These are phyloP conservation scores for Toxicodendron radicans DNA, from an alignment of 345 rosid species.

Conservation along the genomic window DNA sequence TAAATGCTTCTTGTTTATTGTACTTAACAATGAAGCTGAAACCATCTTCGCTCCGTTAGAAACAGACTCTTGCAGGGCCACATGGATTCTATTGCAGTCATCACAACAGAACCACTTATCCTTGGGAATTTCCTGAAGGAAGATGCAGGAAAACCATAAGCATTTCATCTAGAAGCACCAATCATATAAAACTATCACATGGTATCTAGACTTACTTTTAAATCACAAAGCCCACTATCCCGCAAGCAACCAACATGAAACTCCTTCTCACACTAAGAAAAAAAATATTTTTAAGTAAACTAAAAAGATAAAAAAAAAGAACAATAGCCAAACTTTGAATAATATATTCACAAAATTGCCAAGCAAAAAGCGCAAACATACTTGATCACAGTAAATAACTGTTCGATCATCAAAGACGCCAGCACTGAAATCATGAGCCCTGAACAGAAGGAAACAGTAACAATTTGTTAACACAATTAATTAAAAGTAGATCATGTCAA, in stretches of 20 bases:
- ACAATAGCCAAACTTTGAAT: not conserved
- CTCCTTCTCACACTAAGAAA: slow-evolving; percentile 91
- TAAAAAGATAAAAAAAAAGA: slow-evolving; percentile 10
- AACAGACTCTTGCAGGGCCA: slow-evolving; percentile 59
- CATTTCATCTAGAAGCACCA: slow-evolving; percentile 15
- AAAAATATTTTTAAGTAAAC: slow-evolving; percentile 16
- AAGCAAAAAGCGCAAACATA: slow-evolving; percentile 33
- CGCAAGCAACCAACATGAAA: slow-evolving; percentile 93
- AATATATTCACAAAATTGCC: not conserved
- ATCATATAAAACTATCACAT: slow-evolving; percentile 8
- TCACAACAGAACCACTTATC: slow-evolving; percentile 89
- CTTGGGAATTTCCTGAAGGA: slow-evolving; percentile 70
- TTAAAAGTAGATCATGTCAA: not conserved
- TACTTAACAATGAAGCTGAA: slow-evolving; percentile 48
- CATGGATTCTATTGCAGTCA: slow-evolving; percentile 71
- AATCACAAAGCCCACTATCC: slow-evolving; percentile 65
- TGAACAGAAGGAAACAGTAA: slow-evolving; percentile 27
- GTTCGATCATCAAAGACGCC: slow-evolving; percentile 76
- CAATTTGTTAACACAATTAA: slow-evolving; percentile 8
- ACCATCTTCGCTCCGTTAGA: slow-evolving; percentile 56
- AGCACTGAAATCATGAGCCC: slow-evolving; percentile 78
- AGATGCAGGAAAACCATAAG: slow-evolving; percentile 12
- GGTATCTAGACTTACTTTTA: slow-evolving; percentile 61
- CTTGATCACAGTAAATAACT: slow-evolving; percentile 95
- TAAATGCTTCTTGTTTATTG: slow-evolving; percentile 57